Evolutionary conservation across 2,329 filamentous ascomycete species (phyloP), one percentile per base, ranked within the genome.

Genomic region (Tolypocladium ovalisporum): DNA sequence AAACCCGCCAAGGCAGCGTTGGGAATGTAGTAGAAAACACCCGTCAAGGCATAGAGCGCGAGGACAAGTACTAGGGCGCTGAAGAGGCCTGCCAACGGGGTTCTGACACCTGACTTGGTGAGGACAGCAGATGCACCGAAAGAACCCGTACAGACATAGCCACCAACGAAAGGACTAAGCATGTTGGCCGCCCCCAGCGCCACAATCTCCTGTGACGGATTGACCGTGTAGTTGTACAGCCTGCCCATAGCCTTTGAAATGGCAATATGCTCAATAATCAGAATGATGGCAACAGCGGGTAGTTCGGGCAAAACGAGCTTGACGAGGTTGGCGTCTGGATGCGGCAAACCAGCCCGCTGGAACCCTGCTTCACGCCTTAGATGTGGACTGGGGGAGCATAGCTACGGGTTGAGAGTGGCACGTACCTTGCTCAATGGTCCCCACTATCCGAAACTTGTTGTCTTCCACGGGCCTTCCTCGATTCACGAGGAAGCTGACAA

Each of bases 191-290:
- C 82, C 39, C 89, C 89, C 60, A 92, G 87, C 15, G 88, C 88
- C 34, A 92, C 85, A 39, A 92, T 75, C 67, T 93, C 89, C 65
- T 93, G 89, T 0, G 88, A 91, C 0, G 89, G 87, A 57, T 89
- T 80, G 65, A 93, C 87, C 17, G 81, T 85, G 69, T 93, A 93
- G 71, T 89, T 89, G 74, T 89, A 89, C 61, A 89, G 79, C 58
- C 89, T 79, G 8, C 88, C 89, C 66, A 92, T 92, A 0, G 88
- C 90, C 69, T 93, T 93, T 8, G 88, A 86, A 59, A 93, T 92
- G 47, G 89, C 87, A 62, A 92, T 91, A 67, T 93, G 89, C 71
- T 92, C 89, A 56, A 93, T 89, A 24, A 92, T 79, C 22, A 92
- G 73, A 22, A 93, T 88, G 60, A 93, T 89, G 54, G 89, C 81